A percentile compares a stretch with the other conserved stretches of the same genome.
phyloP scores from a whole-genome alignment of 306 rosid genomes.

The Vicia sativa region DNA sequence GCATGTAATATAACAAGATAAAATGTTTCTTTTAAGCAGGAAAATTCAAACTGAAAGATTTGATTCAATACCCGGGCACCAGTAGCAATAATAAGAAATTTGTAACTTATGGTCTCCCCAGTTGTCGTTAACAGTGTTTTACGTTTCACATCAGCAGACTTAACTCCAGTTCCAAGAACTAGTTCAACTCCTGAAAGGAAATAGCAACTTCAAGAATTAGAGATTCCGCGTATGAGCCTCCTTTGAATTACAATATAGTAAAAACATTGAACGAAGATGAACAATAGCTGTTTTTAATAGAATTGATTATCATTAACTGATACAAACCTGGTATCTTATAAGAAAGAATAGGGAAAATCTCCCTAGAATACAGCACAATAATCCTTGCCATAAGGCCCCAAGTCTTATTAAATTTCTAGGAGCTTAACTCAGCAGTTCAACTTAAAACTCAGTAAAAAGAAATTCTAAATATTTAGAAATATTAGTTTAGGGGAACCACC shows the following conservation, averaged over 20 bases:
- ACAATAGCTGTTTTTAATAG: constrained; percentile 17
- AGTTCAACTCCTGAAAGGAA: constrained; percentile 73
- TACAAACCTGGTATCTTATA: not conserved
- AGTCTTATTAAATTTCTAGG: no score
- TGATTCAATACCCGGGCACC: constrained; percentile 97
- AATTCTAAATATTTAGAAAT: no score
- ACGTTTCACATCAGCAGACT: constrained; percentile 93
- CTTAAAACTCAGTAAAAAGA: not conserved
- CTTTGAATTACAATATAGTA: not conserved
- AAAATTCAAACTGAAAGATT: constrained; percentile 40
- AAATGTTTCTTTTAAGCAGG: constrained; percentile 18
- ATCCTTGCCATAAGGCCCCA: not conserved
- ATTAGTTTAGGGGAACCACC: constrained; percentile 1
- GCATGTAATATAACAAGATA: constrained; percentile 18
- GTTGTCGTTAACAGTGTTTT: constrained; percentile 82
- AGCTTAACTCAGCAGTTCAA: not conserved
- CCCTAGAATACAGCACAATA: not conserved
- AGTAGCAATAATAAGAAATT: constrained; percentile 87
- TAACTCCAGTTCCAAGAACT: constrained; percentile 93
- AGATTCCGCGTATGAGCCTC: constrained; percentile 35
- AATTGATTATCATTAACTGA: not conserved
- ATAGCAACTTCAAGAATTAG: constrained; percentile 26
- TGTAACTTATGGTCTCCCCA: constrained; percentile 98
- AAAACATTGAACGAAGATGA: constrained; percentile 6
- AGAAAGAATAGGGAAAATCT: not conserved